Percentiles rank a stretch among this genome's conserved stretches.
Conservation (phyloP, 108 stramenopile genomes). For the Pseudonitzschia pungens region DNA sequence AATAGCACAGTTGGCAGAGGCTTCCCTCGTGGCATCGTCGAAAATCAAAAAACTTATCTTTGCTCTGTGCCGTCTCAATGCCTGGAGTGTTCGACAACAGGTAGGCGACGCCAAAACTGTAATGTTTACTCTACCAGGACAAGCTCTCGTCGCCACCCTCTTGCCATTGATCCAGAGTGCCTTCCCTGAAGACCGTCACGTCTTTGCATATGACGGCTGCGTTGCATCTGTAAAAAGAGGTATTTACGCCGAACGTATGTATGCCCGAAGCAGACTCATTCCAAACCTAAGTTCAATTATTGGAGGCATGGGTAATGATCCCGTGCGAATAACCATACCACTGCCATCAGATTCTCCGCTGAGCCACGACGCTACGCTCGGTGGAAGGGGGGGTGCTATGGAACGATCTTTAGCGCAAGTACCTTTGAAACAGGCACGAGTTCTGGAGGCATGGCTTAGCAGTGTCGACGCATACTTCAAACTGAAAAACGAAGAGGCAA, state of each 20-base stretch:
- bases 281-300: slow-evolving; percentile 12
- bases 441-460: slow-evolving; percentile 78
- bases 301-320: slow-evolving; percentile 36
- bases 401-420: slow-evolving; percentile 47
- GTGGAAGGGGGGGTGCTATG: slow-evolving; percentile 10
- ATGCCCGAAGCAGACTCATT: slow-evolving; percentile 2
- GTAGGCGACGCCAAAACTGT: slow-evolving; percentile 52
- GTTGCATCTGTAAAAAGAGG: slow-evolving; percentile 49
- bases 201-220: slow-evolving; percentile 80
- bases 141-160: slow-evolving; percentile 50
- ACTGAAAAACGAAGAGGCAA: slow-evolving; percentile 73
- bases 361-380: slow-evolving; percentile 34
- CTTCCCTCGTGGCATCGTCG: slow-evolving; percentile 32
- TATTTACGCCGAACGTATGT: not conserved
- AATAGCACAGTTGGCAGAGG: slow-evolving; percentile 48
- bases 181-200: slow-evolving; percentile 81
- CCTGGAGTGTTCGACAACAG: slow-evolving; percentile 53
- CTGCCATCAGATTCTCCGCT: slow-evolving; percentile 31
- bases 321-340: slow-evolving; percentile 31
- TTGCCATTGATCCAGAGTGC: slow-evolving; percentile 68
- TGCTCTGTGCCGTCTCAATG: slow-evolving; percentile 76
- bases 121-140: slow-evolving; percentile 70
- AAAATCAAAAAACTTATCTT: slow-evolving; percentile 59
- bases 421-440: slow-evolving; percentile 55
- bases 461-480: slow-evolving; percentile 72